These are phyloP conservation scores for Penicillium atrosanguineum DNA, from an alignment of 495 filamentous ascomycete genomes.

Conservation along the genomic window DNA sequence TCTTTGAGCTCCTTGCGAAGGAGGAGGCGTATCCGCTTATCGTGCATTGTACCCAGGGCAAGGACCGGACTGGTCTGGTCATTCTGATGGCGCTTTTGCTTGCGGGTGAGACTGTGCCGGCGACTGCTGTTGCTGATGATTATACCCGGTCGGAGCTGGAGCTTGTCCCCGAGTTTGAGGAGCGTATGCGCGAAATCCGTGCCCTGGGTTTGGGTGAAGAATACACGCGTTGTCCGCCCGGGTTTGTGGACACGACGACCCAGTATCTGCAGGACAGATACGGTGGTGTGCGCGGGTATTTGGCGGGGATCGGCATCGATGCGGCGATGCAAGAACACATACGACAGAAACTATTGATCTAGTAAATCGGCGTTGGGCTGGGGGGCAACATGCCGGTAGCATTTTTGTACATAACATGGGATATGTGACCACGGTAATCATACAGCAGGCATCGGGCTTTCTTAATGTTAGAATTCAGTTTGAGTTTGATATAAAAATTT, in stretches of 20 bases:
- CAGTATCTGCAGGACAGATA: slow-evolving; percentile 53
- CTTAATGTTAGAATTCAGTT: not conserved
- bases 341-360: slow-evolving; percentile 22
- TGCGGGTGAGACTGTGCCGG: slow-evolving; percentile 51
- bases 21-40: slow-evolving; percentile 56
- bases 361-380: not conserved
- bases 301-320: slow-evolving; percentile 56
- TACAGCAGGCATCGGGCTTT: not conserved
- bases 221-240: slow-evolving; percentile 61
- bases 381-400: not conserved
- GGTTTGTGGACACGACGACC: slow-evolving; percentile 51
- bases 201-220: slow-evolving; percentile 64
- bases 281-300: slow-evolving; percentile 61
- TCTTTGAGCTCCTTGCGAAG: slow-evolving; percentile 50
- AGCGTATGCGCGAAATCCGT: slow-evolving; percentile 64
- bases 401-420: not conserved
- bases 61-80: slow-evolving; percentile 78
- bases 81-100: slow-evolving; percentile 63
- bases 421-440: not conserved
- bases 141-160: slow-evolving; percentile 64
- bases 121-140: slow-evolving; percentile 59
- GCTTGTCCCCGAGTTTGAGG: slow-evolving; percentile 56
- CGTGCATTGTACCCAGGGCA: slow-evolving; percentile 85
- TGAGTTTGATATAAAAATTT: not conserved
- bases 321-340: slow-evolving; percentile 35